These are phyloP conservation scores for Balakata baccata DNA, from an alignment of 345 rosid genomes.

Conservation along the genomic window DNA sequence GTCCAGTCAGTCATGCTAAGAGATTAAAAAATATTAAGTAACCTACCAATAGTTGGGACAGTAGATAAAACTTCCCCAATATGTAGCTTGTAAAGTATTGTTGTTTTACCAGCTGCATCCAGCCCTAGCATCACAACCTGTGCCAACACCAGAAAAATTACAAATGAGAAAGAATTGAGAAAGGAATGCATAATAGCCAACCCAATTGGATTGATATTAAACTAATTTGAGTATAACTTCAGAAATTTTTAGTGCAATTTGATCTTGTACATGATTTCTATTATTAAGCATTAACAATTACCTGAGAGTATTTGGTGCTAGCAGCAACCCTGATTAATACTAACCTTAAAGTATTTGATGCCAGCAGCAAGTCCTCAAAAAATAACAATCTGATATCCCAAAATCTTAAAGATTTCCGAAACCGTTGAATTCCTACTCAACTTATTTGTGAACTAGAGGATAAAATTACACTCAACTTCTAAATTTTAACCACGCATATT, in stretches of 20 bases:
- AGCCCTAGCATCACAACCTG: constrained; percentile 98
- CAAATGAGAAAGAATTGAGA: constrained; percentile 1
- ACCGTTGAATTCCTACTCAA: background rate
- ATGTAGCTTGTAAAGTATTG: constrained; percentile 92
- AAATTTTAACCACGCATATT: background rate
- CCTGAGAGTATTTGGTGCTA: background rate
- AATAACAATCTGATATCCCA: background rate
- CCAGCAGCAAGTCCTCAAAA: background rate
- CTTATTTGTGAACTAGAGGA: background rate
- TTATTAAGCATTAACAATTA: background rate
- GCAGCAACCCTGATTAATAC: background rate
- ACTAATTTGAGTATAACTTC: background rate
- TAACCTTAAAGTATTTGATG: background rate
- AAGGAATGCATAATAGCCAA: background rate
- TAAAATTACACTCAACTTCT: too few species aligned
- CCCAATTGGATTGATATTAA: background rate
- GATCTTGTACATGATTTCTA: background rate
- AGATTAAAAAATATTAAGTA: background rate
- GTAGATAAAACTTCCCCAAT: constrained; percentile 97
- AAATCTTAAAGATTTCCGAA: background rate
- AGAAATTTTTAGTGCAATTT: background rate
- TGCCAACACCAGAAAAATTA: constrained; percentile 25
- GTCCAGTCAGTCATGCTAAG: background rate
- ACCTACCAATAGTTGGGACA: constrained; percentile 90
- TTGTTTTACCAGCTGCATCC: constrained; percentile 97